phyloP scores from a whole-genome alignment of 2,329 filamentous ascomycete species.

The Ascochyta koolunga region DNA sequence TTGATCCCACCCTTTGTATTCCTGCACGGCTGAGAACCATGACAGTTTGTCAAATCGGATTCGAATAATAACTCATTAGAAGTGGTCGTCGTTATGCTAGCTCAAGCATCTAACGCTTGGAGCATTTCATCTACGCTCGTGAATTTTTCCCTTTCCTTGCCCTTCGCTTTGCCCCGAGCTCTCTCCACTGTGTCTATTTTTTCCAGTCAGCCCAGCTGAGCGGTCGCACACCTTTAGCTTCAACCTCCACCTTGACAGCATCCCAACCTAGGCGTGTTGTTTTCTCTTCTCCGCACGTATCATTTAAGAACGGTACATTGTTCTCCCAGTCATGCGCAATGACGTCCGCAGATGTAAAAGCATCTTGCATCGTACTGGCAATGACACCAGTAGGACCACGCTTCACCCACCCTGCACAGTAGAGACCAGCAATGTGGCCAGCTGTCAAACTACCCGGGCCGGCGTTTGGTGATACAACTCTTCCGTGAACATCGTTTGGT shows the following conservation, averaged over 20 bases:
- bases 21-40: too few relatives aligned
- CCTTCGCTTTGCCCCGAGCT: constrained; percentile 66
- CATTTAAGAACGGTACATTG: constrained; percentile 56
- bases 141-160: constrained; percentile 80
- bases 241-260: constrained; percentile 68
- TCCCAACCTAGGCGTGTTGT: constrained; percentile 73
- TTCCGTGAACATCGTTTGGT: constrained; percentile 79
- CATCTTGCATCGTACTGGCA: constrained; percentile 93
- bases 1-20: too few relatives aligned
- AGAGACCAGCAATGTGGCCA: constrained; percentile 71
- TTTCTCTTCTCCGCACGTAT: constrained; percentile 36
- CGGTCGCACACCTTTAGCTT: constrained; percentile 61
- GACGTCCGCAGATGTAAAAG: constrained; percentile 85
- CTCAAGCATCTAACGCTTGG: constrained; percentile 46
- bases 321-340: constrained; percentile 77
- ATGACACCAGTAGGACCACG: constrained; percentile 94
- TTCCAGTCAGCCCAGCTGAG: constrained; percentile 88
- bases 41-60: too few relatives aligned
- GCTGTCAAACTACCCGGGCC: constrained; percentile 51
- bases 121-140: constrained; percentile 64
- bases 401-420: constrained; percentile 97
- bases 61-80: too few relatives aligned
- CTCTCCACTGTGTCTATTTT: constrained; percentile 81
- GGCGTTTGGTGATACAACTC: constrained; percentile 60
- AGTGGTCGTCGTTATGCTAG: background rate